Conservation (phyloP, 495 filamentous ascomycete species). For the Penicillium desertorum region DNA sequence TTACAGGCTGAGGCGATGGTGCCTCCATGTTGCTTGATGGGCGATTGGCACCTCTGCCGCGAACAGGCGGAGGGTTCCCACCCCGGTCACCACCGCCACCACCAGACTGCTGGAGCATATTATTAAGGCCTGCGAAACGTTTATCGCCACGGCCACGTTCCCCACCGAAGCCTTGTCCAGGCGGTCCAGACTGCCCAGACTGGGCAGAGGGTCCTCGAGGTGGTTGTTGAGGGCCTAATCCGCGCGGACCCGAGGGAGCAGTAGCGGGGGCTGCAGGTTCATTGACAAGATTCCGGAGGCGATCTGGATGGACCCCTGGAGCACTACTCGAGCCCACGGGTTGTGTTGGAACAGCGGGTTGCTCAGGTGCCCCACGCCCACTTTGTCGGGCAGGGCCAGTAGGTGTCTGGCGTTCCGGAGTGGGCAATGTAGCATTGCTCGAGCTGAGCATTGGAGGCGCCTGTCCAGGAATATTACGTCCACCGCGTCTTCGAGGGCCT, state of each 20-base stretch:
- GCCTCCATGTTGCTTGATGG: slow-evolving; percentile 29
- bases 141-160: slow-evolving; percentile 46
- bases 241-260: slow-evolving; percentile 16
- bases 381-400: slow-evolving; percentile 40
- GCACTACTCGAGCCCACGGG: slow-evolving; percentile 31
- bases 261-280: slow-evolving; percentile 6
- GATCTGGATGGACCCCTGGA: slow-evolving; percentile 52
- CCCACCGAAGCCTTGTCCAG: slow-evolving; percentile 28
- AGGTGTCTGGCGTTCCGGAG: slow-evolving; percentile 37
- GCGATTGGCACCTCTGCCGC: slow-evolving; percentile 41
- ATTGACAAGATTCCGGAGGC: slow-evolving; percentile 36
- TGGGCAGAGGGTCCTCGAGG: slow-evolving; percentile 22
- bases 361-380: slow-evolving; percentile 33
- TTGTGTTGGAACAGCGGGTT: slow-evolving; percentile 25
- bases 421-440: slow-evolving; percentile 24
- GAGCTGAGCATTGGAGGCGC: slow-evolving; percentile 24
- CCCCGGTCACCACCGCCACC: slow-evolving; percentile 35
- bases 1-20: slow-evolving; percentile 31
- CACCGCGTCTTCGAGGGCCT: slow-evolving; percentile 56
- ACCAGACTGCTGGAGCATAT: slow-evolving; percentile 46
- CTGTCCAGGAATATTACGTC: slow-evolving; percentile 33
- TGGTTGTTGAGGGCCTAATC: slow-evolving; percentile 19
- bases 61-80: slow-evolving; percentile 34
- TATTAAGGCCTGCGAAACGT: slow-evolving; percentile 46
- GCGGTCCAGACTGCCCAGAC: slow-evolving; percentile 1